A percentile compares a stretch with the other conserved stretches of the same genome.
These are phyloP conservation scores for Podospora appendiculata DNA, from an alignment of 495 filamentous ascomycete genomes.

Conservation along the genomic window DNA sequence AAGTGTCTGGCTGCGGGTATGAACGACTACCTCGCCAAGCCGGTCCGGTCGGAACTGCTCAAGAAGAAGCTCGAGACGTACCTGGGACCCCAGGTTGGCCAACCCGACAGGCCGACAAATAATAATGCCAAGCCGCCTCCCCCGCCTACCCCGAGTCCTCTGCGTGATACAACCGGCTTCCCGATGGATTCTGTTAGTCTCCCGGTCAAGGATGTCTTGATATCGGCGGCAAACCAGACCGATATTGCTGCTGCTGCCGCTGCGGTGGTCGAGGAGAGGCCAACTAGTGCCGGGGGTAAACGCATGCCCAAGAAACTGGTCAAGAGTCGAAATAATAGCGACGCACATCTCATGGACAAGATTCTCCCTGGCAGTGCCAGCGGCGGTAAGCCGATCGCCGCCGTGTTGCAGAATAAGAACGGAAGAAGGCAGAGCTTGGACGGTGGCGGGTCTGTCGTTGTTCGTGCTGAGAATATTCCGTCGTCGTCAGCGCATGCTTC, in stretches of 20 bases:
- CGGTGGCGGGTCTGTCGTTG: too few species aligned
- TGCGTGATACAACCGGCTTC: not conserved
- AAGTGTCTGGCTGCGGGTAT: conserved; percentile 88
- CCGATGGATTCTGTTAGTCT: not conserved
- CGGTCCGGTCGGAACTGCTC: conserved; percentile 66
- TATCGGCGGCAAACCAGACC: not conserved
- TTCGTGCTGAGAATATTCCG: too few species aligned
- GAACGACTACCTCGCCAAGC: conserved; percentile 94
- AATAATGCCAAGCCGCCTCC: not conserved
- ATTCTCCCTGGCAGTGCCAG: not conserved
- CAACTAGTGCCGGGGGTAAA: conserved; percentile 1
- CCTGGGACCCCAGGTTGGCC: conserved; percentile 14
- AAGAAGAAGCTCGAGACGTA: conserved; percentile 71
- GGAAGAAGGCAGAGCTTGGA: too few species aligned
- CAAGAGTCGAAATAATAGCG: conserved; percentile 14
- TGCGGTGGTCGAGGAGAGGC: not conserved
- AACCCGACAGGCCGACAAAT: not conserved
- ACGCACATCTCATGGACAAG: not conserved
- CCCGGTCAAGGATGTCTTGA: too few species aligned
- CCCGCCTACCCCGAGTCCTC: not conserved
- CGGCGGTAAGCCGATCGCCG: not conserved
- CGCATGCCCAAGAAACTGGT: conserved; percentile 20
- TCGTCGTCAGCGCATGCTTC: too few species aligned
- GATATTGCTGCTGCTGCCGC: not conserved
- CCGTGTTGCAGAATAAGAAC: not conserved